These are phyloP conservation scores for Euclidium syriacum DNA, from an alignment of 345 rosid species.

Conservation along the genomic window DNA sequence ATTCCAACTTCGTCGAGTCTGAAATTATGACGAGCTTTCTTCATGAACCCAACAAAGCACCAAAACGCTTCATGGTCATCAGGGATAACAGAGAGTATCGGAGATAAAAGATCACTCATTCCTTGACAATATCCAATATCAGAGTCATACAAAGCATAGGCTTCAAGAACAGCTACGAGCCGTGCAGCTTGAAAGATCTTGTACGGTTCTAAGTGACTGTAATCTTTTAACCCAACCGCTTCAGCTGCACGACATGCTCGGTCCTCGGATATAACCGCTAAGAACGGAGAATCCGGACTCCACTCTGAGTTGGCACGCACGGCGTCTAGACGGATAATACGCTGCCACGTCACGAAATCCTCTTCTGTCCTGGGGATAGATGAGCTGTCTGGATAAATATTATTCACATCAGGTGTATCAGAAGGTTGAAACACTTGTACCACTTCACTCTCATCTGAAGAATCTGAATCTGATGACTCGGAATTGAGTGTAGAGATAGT, in stretches of 20 bases:
- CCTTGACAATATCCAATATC: slow-evolving; percentile 99
- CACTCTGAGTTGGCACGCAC: slow-evolving; percentile 90
- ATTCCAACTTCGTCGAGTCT: slow-evolving; percentile 95
- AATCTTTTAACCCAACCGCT: slow-evolving; percentile 87
- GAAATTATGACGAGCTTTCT: slow-evolving; percentile 91
- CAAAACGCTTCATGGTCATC: slow-evolving; percentile 97
- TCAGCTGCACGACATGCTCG: slow-evolving; percentile 69
- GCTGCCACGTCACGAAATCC: slow-evolving; percentile 84
- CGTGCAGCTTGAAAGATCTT: slow-evolving; percentile 89
- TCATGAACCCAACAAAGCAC: slow-evolving; percentile 98
- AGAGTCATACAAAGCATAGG: slow-evolving; percentile 83
- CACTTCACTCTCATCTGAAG: slow-evolving; percentile 65
- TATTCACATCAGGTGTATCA: slow-evolving; percentile 38
- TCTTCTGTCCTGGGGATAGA: slow-evolving; percentile 43
- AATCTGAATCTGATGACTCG: slow-evolving; percentile 85
- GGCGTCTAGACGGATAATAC: slow-evolving; percentile 95
- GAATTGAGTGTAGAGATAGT: slow-evolving; percentile 50
- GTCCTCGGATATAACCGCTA: slow-evolving; percentile 57
- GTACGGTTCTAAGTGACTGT: slow-evolving; percentile 71
- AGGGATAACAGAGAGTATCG: slow-evolving; percentile 63
- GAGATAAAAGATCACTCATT: slow-evolving; percentile 96
- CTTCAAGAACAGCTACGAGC: slow-evolving; percentile 91
- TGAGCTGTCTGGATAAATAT: slow-evolving; percentile 32
- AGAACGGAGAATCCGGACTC: slow-evolving; percentile 52
- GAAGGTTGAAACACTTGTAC: slow-evolving; percentile 43